These are phyloP conservation scores for Pelagophyceae sp. DNA, from an alignment of 352 stramenopile genomes.

Conservation along the genomic window DNA sequence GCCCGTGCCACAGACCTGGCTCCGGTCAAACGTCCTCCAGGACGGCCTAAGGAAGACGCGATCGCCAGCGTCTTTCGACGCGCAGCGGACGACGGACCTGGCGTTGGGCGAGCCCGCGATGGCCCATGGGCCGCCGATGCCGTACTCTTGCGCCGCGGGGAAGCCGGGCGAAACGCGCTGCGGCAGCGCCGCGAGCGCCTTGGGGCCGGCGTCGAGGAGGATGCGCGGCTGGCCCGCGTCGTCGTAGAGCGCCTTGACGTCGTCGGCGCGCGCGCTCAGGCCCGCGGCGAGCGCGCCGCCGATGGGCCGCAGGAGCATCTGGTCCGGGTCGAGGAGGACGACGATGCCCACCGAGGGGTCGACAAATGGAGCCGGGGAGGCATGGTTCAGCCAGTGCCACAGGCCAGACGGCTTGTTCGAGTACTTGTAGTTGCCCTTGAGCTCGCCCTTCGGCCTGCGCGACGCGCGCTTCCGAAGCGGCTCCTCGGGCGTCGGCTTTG, in stretches of 20 bases:
- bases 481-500: too few species aligned
- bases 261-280: neutral
- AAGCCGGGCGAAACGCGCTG: constrained; percentile 40
- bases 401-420: constrained; percentile 66
- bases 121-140: constrained; percentile 46
- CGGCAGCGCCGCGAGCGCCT: constrained; percentile 19
- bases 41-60: neutral
- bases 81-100: neutral
- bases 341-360: constrained; percentile 42
- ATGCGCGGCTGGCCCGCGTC: neutral
- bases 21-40: constrained; percentile 1
- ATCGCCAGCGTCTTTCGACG: too few species aligned
- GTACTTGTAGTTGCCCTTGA: constrained; percentile 45
- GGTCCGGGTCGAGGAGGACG: constrained; percentile 62
- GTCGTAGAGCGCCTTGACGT: neutral
- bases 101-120: constrained; percentile 36
- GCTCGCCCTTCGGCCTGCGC: constrained; percentile 42
- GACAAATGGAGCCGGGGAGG: constrained; percentile 4
- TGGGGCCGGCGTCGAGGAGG: neutral
- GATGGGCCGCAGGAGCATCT: constrained; percentile 52
- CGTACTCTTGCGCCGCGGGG: constrained; percentile 53
- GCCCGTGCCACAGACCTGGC: neutral
- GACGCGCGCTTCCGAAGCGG: too few species aligned
- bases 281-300: constrained; percentile 43
- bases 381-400: constrained; percentile 52